These are phyloP conservation scores for Neostapfia colusana DNA, from an alignment of 176 grass and related monocot species.

Conservation along the genomic window DNA sequence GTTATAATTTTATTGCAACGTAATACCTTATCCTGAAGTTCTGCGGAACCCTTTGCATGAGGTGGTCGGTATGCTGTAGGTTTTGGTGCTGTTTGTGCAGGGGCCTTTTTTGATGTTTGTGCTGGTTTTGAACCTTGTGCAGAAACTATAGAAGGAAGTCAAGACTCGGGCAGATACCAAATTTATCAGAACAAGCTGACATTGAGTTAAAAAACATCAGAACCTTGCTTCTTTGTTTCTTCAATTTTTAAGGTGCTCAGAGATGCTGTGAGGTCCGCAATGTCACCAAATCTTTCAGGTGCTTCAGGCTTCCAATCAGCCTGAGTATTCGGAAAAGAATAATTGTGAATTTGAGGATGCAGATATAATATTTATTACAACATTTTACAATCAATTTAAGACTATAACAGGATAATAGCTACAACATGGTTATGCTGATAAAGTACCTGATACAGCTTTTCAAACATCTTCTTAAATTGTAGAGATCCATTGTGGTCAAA, in stretches of 20 bases:
- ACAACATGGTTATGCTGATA: neutral
- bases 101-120: constrained; percentile 62
- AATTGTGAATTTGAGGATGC: neutral
- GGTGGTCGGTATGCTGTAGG: constrained; percentile 84
- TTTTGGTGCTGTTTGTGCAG: constrained; percentile 46
- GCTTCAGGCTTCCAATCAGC: constrained; percentile 86
- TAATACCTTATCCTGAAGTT: constrained; percentile 82
- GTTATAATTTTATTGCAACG: neutral
- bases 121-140: constrained; percentile 71
- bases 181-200: constrained; percentile 26
- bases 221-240: constrained; percentile 82
- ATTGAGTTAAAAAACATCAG: constrained; percentile 28
- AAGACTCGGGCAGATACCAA: constrained; percentile 18
- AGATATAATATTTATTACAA: neutral
- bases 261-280: constrained; percentile 65
- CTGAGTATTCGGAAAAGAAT: constrained; percentile 43
- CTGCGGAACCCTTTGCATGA: constrained; percentile 71
- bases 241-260: constrained; percentile 76
- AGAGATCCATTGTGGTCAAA: constrained; percentile 75
- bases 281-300: constrained; percentile 85
- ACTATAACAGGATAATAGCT: neutral
- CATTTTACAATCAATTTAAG: constrained; percentile 1
- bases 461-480: constrained; percentile 91
- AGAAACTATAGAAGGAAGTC: constrained; percentile 41
- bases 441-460: constrained; percentile 83